A percentile compares a stretch with the other conserved stretches of the same genome.
Conservation (phyloP, 2,329 filamentous ascomycete genomes). For the Colletotrichum shisoi region DNA sequence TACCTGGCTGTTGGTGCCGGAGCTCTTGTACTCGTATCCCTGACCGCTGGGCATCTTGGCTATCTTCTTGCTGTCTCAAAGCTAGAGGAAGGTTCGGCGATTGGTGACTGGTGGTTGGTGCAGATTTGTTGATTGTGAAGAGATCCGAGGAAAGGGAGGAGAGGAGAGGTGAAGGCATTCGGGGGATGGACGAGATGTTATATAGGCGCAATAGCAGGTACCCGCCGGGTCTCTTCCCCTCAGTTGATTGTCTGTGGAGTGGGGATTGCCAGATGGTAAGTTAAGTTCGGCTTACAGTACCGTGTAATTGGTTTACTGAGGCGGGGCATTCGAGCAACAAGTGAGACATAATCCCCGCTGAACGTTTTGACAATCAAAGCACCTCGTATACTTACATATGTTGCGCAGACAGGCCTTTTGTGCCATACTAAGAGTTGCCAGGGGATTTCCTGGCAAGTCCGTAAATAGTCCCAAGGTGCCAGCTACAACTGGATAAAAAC, state of each 20-base stretch:
- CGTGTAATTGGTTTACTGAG: neutral
- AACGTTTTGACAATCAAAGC: neutral
- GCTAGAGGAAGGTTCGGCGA: neutral
- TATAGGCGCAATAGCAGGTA: neutral
- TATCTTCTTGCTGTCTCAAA: neutral
- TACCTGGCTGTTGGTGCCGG: constrained; percentile 71
- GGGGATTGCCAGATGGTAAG: neutral
- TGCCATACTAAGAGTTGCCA: neutral
- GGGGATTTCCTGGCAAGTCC: neutral
- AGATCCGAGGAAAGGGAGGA: neutral
- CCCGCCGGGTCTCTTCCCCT: neutral
- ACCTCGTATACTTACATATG: no score
- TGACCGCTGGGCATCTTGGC: constrained; percentile 40
- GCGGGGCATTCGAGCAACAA: neutral
- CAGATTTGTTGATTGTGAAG: neutral
- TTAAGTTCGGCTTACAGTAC: neutral
- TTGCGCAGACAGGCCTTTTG: neutral
- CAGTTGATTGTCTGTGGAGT: neutral
- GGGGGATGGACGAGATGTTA: neutral
- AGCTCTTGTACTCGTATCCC: constrained; percentile 56
- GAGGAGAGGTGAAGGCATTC: neutral
- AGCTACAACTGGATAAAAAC: no score
- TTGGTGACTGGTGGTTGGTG: neutral
- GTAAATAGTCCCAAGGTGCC: no score
- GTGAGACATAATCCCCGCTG: no score